These are phyloP conservation scores for Neurospora sp. DNA, from an alignment of 495 filamentous ascomycete species.

Conservation along the genomic window DNA sequence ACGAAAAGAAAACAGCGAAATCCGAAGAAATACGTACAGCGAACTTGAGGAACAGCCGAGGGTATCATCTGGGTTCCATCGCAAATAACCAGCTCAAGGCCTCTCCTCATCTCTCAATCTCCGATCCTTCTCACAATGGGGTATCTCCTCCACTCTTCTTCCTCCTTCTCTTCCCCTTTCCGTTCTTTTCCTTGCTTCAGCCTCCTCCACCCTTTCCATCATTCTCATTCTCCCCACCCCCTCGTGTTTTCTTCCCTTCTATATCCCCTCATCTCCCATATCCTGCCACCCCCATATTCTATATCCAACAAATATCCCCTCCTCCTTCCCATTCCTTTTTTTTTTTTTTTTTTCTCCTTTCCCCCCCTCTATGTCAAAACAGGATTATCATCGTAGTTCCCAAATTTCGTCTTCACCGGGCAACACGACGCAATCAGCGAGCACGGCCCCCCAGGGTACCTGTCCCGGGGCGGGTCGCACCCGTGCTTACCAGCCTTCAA, in stretches of 20 bases:
- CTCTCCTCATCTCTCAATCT: not conserved
- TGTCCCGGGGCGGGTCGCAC: not conserved
- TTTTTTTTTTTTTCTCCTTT: too few species aligned
- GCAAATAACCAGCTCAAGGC: not conserved
- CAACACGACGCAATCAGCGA: not conserved
- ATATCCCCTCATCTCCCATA: not conserved
- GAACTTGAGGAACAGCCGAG: not conserved
- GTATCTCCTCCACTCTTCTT: not conserved
- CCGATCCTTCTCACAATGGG: not conserved
- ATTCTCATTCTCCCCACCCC: not conserved
- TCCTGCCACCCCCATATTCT: not conserved
- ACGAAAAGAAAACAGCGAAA: not conserved
- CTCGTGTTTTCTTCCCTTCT: not conserved
- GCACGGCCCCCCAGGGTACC: not conserved
- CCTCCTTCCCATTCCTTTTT: not conserved
- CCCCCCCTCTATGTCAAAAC: not conserved
- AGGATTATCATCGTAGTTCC: not conserved
- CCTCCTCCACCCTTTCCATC: not conserved
- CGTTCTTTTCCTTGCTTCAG: not conserved
- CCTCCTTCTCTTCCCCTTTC: not conserved
- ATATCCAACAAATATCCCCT: not conserved
- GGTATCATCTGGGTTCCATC: not conserved
- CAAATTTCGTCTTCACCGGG: not conserved
- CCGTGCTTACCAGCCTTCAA: not conserved
- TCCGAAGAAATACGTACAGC: not conserved